Conservation (phyloP, 2,329 filamentous ascomycete genomes). For the Rutstroemia sp. region DNA sequence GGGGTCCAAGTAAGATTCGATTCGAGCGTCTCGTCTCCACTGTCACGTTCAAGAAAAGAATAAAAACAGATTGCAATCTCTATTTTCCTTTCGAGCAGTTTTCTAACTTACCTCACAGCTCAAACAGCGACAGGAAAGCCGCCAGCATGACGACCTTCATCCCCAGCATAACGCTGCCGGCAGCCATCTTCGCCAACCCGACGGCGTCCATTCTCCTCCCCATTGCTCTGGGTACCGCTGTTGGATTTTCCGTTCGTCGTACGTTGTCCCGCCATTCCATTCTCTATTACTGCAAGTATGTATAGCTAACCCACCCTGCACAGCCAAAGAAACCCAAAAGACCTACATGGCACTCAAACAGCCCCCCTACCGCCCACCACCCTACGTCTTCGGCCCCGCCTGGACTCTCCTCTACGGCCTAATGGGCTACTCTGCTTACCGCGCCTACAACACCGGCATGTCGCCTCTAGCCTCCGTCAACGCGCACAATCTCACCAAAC, state of each 20-base stretch:
- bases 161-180: conserved; percentile 68
- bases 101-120: background rate
- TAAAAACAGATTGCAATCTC: background rate
- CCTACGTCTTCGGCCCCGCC: conserved; percentile 54
- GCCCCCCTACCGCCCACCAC: conserved; percentile 54
- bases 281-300: background rate
- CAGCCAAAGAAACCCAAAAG: conserved; percentile 50
- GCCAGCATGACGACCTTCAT: conserved; percentile 69
- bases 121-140: background rate
- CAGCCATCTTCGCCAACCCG: conserved; percentile 62
- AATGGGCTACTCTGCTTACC: conserved; percentile 87
- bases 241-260: conserved; percentile 65
- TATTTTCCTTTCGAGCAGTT: background rate
- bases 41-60: background rate
- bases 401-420: conserved; percentile 63
- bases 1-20: background rate
- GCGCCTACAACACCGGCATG: conserved; percentile 59
- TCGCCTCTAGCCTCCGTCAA: conserved; percentile 35
- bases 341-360: conserved; percentile 62
- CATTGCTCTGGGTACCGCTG: conserved; percentile 62
- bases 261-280: conserved; percentile 28
- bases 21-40: background rate
- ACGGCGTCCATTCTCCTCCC: conserved; percentile 71
- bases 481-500: conserved; percentile 40
- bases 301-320: background rate